Percentiles rank a stretch among this genome's conserved stretches.
Evolutionary conservation across 2,329 filamentous ascomycete species (phyloP).

Genomic region (Aspergillus hiratsukae): DNA sequence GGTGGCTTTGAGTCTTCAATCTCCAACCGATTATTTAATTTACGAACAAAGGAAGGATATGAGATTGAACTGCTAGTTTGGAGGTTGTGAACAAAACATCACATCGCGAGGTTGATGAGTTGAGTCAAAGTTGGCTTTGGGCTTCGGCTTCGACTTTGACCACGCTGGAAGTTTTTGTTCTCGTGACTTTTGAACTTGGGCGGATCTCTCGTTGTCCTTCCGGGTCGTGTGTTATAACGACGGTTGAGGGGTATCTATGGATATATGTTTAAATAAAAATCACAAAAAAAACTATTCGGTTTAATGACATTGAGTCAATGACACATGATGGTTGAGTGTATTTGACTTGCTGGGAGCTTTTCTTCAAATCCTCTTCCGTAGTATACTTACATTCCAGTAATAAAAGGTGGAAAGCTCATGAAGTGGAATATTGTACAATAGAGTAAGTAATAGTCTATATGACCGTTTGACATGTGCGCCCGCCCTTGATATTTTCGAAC

Average conservation of each 20-base stretch:
- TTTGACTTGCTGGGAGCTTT: not conserved
- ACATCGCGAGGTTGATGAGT: not conserved
- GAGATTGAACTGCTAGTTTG: not conserved
- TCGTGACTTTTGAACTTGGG: not conserved
- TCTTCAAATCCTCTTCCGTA: not conserved
- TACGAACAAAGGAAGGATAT: not conserved
- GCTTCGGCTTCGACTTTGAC: not conserved
- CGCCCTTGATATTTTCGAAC: conserved; percentile 30
- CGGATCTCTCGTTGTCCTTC: not conserved
- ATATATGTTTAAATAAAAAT: not conserved
- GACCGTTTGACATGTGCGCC: conserved; percentile 21
- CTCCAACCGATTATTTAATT: conserved; percentile 1
- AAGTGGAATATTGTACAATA: conserved; percentile 20
- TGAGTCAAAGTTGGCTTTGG: not conserved
- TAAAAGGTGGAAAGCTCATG: not conserved
- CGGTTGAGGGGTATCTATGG: not conserved
- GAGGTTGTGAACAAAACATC: not conserved
- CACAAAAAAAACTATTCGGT: not conserved
- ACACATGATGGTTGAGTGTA: conserved; percentile 4
- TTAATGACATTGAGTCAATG: conserved; percentile 10
- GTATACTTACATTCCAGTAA: not conserved
- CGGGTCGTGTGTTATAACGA: not conserved
- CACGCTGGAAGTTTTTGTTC: not conserved
- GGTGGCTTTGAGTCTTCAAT: not conserved
- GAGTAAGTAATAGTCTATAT: conserved; percentile 10